These are phyloP conservation scores for Thuja plicata DNA, from an alignment of 83 land plant species.

Conservation along the genomic window DNA sequence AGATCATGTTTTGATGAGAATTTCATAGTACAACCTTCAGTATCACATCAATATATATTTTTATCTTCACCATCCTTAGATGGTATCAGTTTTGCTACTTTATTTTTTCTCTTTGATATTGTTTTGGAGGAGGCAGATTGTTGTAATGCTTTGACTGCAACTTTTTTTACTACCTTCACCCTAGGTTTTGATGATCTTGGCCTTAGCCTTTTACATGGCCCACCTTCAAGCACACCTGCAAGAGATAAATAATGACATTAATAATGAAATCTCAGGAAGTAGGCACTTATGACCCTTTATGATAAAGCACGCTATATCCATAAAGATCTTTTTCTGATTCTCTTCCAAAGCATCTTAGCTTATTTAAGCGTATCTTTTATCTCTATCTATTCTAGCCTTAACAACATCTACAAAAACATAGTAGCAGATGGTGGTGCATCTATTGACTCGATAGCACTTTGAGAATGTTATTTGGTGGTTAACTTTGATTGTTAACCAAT, in stretches of 20 bases:
- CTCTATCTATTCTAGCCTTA: no score
- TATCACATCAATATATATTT: conserved; percentile 65
- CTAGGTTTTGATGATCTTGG: conserved; percentile 18
- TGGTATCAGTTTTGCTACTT: conserved; percentile 13
- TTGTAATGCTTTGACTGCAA: conserved; percentile 4
- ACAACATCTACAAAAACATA: no score
- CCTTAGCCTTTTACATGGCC: conserved; percentile 44
- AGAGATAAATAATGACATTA: not conserved
- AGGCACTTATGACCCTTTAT: not conserved
- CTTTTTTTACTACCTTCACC: not conserved
- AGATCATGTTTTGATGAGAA: conserved; percentile 76
- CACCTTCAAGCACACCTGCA: conserved; percentile 31
- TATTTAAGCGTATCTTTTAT: no score
- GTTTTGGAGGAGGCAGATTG: not conserved
- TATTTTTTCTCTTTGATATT: conserved; percentile 8
- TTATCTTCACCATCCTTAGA: conserved; percentile 22
- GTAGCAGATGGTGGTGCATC: no score
- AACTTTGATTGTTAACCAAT: no score
- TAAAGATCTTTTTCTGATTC: no score
- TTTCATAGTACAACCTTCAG: conserved; percentile 92
- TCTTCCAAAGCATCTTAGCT: no score
- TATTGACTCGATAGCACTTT: no score
- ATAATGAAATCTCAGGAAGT: not conserved
- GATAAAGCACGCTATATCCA: no score
- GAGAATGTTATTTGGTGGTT: no score